Conservation (phyloP, 148 eudicot species). For the Cornus controversa region DNA sequence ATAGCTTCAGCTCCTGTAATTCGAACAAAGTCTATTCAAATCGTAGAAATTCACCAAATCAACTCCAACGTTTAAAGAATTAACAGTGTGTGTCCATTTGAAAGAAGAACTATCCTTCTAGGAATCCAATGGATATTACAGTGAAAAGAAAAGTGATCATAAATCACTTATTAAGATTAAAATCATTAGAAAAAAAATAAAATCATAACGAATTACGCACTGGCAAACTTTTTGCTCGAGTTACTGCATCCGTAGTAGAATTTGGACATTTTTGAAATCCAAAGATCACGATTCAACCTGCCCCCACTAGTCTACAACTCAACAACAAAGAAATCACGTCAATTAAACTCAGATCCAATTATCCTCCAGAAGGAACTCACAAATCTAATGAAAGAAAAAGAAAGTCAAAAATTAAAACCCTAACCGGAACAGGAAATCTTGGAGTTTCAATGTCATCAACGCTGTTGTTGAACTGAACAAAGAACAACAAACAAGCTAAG, state of each 20-base stretch:
- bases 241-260: conserved; percentile 79
- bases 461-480: conserved; percentile 28
- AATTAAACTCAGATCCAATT: conserved; percentile 44
- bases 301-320: conserved; percentile 57
- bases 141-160: no score
- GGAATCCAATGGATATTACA: not conserved
- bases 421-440: conserved; percentile 63
- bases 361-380: not conserved
- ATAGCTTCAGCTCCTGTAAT: conserved; percentile 65
- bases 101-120: not conserved
- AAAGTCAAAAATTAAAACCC: conserved; percentile 22
- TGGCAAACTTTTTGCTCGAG: conserved; percentile 65
- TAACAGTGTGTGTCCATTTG: not conserved
- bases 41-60: not conserved
- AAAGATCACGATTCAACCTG: conserved; percentile 53
- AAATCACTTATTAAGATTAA: no score
- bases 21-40: conserved; percentile 1
- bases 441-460: conserved; percentile 29
- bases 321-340: conserved; percentile 17
- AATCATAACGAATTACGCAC: conserved; percentile 32
- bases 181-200: no score
- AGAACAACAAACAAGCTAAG: conserved; percentile 11
- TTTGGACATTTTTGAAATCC: conserved; percentile 66
- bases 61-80: not conserved
- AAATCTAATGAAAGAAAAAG: not conserved